Evolutionary conservation across 768 basidiomycete species (phyloP).

Genomic region (Amanita pallidorosea): DNA sequence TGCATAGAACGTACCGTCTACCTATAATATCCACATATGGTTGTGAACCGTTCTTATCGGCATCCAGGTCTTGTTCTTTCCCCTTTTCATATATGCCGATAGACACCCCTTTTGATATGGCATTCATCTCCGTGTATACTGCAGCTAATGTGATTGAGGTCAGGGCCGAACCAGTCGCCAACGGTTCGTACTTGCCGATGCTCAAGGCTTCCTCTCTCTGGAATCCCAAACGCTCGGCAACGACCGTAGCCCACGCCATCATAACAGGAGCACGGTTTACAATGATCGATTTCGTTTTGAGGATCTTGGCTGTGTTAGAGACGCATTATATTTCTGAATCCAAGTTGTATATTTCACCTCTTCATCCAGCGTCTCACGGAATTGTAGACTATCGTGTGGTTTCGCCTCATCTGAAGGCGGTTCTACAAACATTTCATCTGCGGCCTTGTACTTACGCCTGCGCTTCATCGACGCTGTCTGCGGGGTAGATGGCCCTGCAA

Average conservation of each 20-base stretch:
- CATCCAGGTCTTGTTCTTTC: conserved; percentile 60
- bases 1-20: conserved; percentile 31
- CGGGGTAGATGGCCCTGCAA: conserved; percentile 2
- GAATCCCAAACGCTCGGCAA: conserved; percentile 83
- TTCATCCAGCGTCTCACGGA: conserved; percentile 65
- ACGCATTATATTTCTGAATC: not conserved
- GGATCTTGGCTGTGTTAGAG: conserved; percentile 27
- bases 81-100: conserved; percentile 66
- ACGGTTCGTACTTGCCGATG: conserved; percentile 43
- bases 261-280: conserved; percentile 91
- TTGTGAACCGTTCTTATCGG: conserved; percentile 15
- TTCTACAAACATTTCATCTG: conserved; percentile 52
- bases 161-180: not conserved
- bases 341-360: conserved; percentile 28
- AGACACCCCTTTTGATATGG: conserved; percentile 72
- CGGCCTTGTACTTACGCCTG: conserved; percentile 43
- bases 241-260: conserved; percentile 86
- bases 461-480: conserved; percentile 37
- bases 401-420: conserved; percentile 39
- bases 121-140: conserved; percentile 91
- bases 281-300: conserved; percentile 50
- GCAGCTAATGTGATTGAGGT: conserved; percentile 43
- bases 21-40: conserved; percentile 2
- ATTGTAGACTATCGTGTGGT: conserved; percentile 47
- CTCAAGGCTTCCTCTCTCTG: conserved; percentile 83